phyloP scores from a whole-genome alignment of 805 yeast genomes.

The Ogataea neopini region DNA sequence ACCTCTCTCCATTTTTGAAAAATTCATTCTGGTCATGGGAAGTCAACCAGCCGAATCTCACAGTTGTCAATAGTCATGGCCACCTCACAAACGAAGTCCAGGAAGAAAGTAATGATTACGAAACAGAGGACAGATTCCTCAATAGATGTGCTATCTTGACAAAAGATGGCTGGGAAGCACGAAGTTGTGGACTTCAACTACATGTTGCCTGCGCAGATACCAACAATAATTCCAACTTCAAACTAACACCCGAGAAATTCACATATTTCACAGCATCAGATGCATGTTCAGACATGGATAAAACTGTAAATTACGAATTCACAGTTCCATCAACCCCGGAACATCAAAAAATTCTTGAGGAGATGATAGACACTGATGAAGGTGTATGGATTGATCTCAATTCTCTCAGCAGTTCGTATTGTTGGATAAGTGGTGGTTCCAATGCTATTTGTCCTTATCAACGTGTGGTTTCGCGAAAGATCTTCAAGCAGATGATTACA shows the following conservation, averaged over 20 bases:
- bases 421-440: conserved; percentile 88
- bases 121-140: conserved; percentile 22
- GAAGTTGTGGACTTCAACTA: conserved; percentile 59
- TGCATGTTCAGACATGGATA: conserved; percentile 30
- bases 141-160: conserved; percentile 44
- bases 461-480: conserved; percentile 50
- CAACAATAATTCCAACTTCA: conserved; percentile 45
- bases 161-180: conserved; percentile 61
- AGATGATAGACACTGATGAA: conserved; percentile 24
- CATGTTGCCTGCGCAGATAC: conserved; percentile 57
- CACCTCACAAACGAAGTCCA: conserved; percentile 1
- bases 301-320: conserved; percentile 36
- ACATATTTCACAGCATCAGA: conserved; percentile 48
- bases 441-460: conserved; percentile 78
- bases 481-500: conserved; percentile 61
- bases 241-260: conserved; percentile 33
- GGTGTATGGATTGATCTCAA: conserved; percentile 82
- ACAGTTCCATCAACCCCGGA: conserved; percentile 52
- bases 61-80: conserved; percentile 11
- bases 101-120: conserved; percentile 2
- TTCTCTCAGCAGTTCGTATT: conserved; percentile 66
- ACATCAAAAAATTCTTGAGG: conserved; percentile 39
- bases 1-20: conserved; percentile 36
- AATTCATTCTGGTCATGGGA: conserved; percentile 76
- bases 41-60: conserved; percentile 47